Conservation (phyloP, 1,284 basidiomycete genomes). For the Ceratobasidium sp. region DNA sequence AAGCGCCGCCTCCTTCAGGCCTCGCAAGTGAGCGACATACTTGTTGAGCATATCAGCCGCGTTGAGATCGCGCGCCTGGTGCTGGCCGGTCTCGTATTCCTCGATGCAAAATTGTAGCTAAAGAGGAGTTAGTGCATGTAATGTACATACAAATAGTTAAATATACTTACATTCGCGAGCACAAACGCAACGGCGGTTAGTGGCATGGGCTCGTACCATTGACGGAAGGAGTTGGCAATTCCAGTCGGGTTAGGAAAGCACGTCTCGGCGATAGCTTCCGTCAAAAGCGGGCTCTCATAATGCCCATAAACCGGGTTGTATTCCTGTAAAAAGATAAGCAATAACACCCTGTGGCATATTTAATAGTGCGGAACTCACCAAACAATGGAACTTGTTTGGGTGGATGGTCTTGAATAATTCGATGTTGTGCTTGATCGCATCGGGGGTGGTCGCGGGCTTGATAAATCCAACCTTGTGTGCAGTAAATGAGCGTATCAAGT, state of each 20-base stretch:
- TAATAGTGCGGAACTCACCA: not conserved
- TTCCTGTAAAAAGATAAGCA: not conserved
- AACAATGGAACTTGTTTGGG: constrained; percentile 4
- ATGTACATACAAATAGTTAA: not conserved
- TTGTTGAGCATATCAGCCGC: not conserved
- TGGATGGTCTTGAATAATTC: not conserved
- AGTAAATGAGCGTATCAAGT: not conserved
- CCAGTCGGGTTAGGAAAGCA: constrained; percentile 8
- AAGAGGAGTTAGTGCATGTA: no score
- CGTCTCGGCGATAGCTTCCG: not conserved
- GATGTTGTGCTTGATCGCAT: not conserved
- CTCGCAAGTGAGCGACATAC: not conserved
- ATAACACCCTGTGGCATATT: not conserved
- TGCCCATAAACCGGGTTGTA: constrained; percentile 1
- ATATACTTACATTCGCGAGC: not conserved
- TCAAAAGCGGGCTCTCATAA: not conserved
- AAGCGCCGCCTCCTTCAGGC: not conserved
- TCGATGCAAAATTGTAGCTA: constrained; percentile 20
- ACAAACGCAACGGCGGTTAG: not conserved
- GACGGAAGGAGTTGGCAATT: no score
- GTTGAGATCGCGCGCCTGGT: not conserved
- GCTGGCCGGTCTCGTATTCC: not conserved
- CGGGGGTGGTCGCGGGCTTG: not conserved
- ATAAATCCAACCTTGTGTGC: not conserved
- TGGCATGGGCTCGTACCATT: not conserved